Conservation (phyloP, 352 stramenopile species). For the Globisporangium echinulatum region DNA sequence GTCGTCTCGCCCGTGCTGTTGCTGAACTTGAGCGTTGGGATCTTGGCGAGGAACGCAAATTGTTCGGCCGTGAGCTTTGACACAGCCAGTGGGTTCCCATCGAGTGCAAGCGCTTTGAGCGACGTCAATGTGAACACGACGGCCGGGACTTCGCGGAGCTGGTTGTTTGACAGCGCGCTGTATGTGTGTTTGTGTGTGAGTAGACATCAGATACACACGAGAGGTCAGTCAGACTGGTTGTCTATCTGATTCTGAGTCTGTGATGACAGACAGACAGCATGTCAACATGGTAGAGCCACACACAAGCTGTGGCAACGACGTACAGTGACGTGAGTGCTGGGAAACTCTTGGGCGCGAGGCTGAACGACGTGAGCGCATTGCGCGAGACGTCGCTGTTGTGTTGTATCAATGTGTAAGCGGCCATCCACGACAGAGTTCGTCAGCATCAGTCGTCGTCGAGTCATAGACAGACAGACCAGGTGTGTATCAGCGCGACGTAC, state of each 20-base stretch:
- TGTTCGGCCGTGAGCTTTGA: slow-evolving; percentile 36
- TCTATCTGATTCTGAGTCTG: too few relatives aligned
- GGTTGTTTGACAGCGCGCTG: slow-evolving; percentile 47
- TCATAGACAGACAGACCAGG: background rate
- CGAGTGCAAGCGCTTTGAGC: slow-evolving; percentile 40
- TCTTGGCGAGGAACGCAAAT: slow-evolving; percentile 48
- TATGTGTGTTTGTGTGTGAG: background rate
- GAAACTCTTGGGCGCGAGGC: slow-evolving; percentile 28
- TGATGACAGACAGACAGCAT: background rate
- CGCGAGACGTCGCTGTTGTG: slow-evolving; percentile 33
- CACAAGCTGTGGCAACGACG: slow-evolving; percentile 5
- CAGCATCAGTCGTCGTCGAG: background rate
- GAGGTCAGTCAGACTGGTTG: background rate
- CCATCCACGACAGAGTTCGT: background rate
- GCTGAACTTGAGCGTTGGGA: slow-evolving; percentile 43
- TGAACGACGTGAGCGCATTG: slow-evolving; percentile 34
- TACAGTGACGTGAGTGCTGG: slow-evolving; percentile 40
- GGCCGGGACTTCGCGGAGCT: slow-evolving; percentile 30
- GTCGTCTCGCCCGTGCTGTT: slow-evolving; percentile 41
- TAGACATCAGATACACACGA: background rate
- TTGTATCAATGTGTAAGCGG: background rate
- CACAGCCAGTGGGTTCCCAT: slow-evolving; percentile 47
- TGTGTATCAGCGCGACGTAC: slow-evolving; percentile 27
- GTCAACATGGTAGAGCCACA: background rate
- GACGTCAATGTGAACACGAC: slow-evolving; percentile 51